Base-by-base conservation (phyloP, 768 basidiomycete species). In the Lanmaoa pseudosensibilis region DNA sequence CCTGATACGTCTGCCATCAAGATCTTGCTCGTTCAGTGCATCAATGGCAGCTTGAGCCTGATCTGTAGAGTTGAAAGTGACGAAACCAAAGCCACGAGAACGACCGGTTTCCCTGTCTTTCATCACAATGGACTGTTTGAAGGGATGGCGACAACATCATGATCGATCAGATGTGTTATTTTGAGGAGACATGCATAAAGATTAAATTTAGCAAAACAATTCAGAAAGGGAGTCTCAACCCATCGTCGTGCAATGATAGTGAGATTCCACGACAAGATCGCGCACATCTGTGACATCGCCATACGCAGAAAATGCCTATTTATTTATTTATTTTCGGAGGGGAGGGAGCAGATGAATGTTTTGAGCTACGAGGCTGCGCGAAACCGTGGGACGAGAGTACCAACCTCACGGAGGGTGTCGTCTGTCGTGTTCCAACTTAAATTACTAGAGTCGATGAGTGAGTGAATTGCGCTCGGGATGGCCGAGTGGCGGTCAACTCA, bases 81-180 rank as follows among this genome's bases (percentile, higher is more conserved):
- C 82, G 61, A 83, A 83, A 55, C 81, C 82, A 70, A 83, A 83
- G 59, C 82, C 82, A 63, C 83, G 76, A 54, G 80, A 81, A 59
- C 82, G 79, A 54, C 80, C 80, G 47, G 82, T 83, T 60, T 83
- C 83, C 55, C 81, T 78, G 70, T 83, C 82, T 67, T 74, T 70
- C 72, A 74, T 73, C 54, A 73, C 72, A 54, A 73, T 69, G 58
- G 64, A 66, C 70, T 72, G 51, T 56, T 54, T 46, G 49, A 39
- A 55, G 38, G 27, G 54, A 59, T 25, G 40, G 33, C 32, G 33
- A 59, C 50, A 51, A 50, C 38, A 60, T 48, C 49, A 54, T 18
- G 39, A 48, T 27, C 37, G 45, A 43, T 54, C 54, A 25, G 36
- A 55, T 36, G 51, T 45, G 43, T 46, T 30, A 37, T 45, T 58